A percentile compares a stretch with the other conserved stretches of the same genome.
Conservation (phyloP, 768 basidiomycete species). For the Fomitopsis serialis region DNA sequence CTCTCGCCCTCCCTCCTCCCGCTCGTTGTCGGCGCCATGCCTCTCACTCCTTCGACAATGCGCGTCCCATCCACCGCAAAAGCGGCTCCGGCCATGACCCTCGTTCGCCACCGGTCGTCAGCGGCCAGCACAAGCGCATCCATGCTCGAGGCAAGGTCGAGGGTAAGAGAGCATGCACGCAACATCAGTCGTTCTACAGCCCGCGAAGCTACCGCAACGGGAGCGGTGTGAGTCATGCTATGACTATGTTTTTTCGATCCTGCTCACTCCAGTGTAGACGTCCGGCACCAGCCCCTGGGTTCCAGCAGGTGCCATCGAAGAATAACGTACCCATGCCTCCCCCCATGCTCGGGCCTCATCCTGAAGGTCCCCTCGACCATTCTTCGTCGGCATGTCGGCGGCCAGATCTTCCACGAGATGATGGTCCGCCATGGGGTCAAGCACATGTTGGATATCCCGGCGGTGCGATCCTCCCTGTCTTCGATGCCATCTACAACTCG, state of each 20-base stretch:
- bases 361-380: slow-evolving; percentile 57
- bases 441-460: slow-evolving; percentile 98
- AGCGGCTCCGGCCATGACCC: slow-evolving; percentile 26
- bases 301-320: slow-evolving; percentile 43
- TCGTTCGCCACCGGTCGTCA: slow-evolving; percentile 48
- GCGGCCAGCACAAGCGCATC: slow-evolving; percentile 34
- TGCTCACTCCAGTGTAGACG: slow-evolving; percentile 49
- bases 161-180: slow-evolving; percentile 74
- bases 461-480: slow-evolving; percentile 98
- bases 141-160: slow-evolving; percentile 75
- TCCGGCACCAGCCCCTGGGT: slow-evolving; percentile 53
- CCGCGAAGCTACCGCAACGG: slow-evolving; percentile 56
- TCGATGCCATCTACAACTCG: slow-evolving; percentile 98
- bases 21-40: slow-evolving; percentile 10
- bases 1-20: slow-evolving; percentile 4
- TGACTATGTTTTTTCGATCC: neutral
- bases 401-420: slow-evolving; percentile 99
- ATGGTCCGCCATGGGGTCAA: slow-evolving; percentile 96
- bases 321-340: slow-evolving; percentile 32
- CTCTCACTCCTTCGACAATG: slow-evolving; percentile 30
- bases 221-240: slow-evolving; percentile 45
- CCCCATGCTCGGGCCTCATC: slow-evolving; percentile 29
- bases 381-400: slow-evolving; percentile 96
- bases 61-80: slow-evolving; percentile 38
- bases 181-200: slow-evolving; percentile 65